These are phyloP conservation scores for Cyberlindnera euphorbiiphila DNA, from an alignment of 805 yeast genomes.

Conservation along the genomic window DNA sequence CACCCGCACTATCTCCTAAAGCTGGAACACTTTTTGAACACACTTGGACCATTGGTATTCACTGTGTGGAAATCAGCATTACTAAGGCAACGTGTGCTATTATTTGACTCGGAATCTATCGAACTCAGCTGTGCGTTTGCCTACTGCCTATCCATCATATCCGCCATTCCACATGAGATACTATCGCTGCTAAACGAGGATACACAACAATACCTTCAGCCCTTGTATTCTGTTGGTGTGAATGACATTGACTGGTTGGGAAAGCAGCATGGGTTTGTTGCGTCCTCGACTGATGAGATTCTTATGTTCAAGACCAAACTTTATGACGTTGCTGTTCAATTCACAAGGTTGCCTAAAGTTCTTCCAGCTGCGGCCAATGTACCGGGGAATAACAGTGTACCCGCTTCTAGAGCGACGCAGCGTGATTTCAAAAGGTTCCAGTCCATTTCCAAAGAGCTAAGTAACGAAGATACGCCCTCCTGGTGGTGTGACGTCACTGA, in stretches of 20 bases:
- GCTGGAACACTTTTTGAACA: conserved; percentile 43
- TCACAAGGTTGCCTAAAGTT: conserved; percentile 13
- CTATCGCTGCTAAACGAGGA: conserved; percentile 31
- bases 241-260: conserved; percentile 46
- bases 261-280: conserved; percentile 40
- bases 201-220: conserved; percentile 29
- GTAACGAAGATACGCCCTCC: conserved; percentile 9
- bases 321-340: conserved; percentile 43
- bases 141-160: conserved; percentile 56
- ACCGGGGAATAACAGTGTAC: conserved; percentile 11
- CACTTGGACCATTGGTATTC: conserved; percentile 63
- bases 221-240: conserved; percentile 61
- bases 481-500: conserved; percentile 47
- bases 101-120: conserved; percentile 37
- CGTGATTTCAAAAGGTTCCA: conserved; percentile 36
- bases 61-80: conserved; percentile 61
- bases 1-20: conserved; percentile 43
- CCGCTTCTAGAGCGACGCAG: conserved; percentile 29
- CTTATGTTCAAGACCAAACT: conserved; percentile 48
- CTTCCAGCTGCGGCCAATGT: conserved; percentile 10
- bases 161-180: conserved; percentile 59
- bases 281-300: conserved; percentile 64
- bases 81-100: conserved; percentile 50
- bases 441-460: conserved; percentile 25
- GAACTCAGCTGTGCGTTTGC: conserved; percentile 45